Percentiles rank a stretch among this genome's conserved stretches.
phyloP scores from a whole-genome alignment of 306 rosid genomes.

The Malus sieversii region DNA sequence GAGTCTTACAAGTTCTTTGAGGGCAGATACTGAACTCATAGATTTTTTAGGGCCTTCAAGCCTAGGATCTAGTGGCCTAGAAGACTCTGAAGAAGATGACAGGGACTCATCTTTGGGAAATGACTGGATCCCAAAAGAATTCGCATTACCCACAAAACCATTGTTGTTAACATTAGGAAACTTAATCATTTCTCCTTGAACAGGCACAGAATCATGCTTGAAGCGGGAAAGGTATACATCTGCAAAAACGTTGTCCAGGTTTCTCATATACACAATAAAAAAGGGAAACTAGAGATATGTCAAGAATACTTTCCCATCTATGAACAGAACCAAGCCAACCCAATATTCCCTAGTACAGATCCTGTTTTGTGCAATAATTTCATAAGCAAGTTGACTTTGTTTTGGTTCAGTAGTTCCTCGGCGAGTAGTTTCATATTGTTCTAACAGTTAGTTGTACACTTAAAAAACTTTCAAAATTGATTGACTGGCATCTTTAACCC shows the following conservation, averaged over 20 bases:
- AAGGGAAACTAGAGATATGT: not conserved
- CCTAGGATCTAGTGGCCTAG: conserved; percentile 54
- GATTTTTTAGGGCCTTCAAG: conserved; percentile 58
- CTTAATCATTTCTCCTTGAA: conserved; percentile 47
- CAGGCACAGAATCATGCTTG: conserved; percentile 55
- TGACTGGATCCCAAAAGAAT: conserved; percentile 43
- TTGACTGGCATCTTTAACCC: not conserved
- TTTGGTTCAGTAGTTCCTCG: not conserved
- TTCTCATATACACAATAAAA: conserved; percentile 4
- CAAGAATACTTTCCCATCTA: not conserved
- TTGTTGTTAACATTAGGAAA: conserved; percentile 49
- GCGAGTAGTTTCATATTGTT: not conserved
- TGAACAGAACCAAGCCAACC: not conserved
- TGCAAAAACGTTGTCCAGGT: conserved; percentile 22
- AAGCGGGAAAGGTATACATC: conserved; percentile 61
- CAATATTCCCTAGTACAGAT: not conserved
- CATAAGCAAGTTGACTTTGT: not conserved
- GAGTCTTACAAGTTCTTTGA: conserved; percentile 62
- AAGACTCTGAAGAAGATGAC: conserved; percentile 50
- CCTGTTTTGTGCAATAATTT: not conserved
- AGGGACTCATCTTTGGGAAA: conserved; percentile 51
- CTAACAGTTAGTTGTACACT: not conserved
- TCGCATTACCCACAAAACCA: conserved; percentile 36
- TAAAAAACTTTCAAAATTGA: not conserved
- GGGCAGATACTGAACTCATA: conserved; percentile 54